Evolutionary conservation across 768 basidiomycete species (phyloP).

Genomic region (Leccinellum rugosiceps): DNA sequence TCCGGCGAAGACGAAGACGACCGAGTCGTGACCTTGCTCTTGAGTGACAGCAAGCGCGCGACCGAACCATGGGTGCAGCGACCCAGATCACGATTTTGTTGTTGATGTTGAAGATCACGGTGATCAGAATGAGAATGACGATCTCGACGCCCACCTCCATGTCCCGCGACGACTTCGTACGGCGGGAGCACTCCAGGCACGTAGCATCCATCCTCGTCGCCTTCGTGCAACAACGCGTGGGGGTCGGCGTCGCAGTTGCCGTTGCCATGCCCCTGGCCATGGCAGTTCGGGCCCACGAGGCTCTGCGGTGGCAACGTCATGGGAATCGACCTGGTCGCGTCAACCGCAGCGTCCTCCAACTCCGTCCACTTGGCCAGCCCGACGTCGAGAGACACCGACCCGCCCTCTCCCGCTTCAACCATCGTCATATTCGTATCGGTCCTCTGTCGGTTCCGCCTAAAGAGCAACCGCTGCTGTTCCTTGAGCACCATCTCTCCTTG

Average conservation of each 20-base stretch:
- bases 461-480: conserved; percentile 38
- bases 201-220: not conserved
- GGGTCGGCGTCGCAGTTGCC: too few relatives aligned
- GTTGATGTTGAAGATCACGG: not conserved
- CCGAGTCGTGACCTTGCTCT: not conserved
- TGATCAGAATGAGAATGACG: not conserved
- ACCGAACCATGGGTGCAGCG: not conserved
- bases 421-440: not conserved
- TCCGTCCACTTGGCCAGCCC: not conserved
- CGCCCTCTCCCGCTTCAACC: not conserved
- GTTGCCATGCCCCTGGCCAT: too few relatives aligned
- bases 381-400: too few relatives aligned
- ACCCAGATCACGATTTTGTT: not conserved
- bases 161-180: not conserved
- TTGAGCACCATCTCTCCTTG: conserved; percentile 57
- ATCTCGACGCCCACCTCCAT: not conserved
- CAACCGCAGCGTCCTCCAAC: not conserved
- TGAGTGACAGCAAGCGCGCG: not conserved
- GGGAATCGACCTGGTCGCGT: not conserved
- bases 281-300: too few relatives aligned
- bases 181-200: not conserved
- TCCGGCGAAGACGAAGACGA: not conserved
- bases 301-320: too few relatives aligned
- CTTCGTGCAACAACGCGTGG: not conserved
- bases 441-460: not conserved